phyloP scores from a whole-genome alignment of 148 eudicot genomes.

The Rheum nobile region DNA sequence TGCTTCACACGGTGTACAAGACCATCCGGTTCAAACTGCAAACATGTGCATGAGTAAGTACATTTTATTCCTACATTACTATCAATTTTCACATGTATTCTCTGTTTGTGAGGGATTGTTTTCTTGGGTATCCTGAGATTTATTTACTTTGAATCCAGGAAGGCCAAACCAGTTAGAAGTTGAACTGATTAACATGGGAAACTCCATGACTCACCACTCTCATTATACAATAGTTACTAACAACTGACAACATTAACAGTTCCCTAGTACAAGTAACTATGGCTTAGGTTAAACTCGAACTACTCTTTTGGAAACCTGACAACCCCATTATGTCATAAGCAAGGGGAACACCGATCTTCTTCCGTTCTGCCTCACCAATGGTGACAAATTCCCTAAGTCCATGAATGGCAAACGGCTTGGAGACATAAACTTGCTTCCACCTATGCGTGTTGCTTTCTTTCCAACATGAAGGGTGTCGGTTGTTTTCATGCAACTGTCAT shows the following conservation, averaged over 20 bases:
- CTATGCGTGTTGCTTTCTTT: constrained; percentile 19
- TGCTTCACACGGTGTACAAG: background rate
- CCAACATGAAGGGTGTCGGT: constrained; percentile 13
- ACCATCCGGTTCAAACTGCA: background rate
- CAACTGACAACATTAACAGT: background rate
- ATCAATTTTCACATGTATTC: too few relatives aligned
- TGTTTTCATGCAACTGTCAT: constrained; percentile 13
- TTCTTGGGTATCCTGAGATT: background rate
- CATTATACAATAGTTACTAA: background rate
- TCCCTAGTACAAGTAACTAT: background rate
- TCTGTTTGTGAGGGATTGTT: background rate
- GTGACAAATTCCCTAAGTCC: constrained; percentile 55
- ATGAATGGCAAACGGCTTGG: constrained; percentile 43
- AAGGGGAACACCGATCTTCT: constrained; percentile 35
- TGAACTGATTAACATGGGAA: background rate
- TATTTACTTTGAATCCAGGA: background rate
- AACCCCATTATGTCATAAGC: constrained; percentile 9
- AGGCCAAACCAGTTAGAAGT: background rate
- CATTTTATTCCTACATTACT: background rate
- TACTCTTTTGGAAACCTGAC: background rate
- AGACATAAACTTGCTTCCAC: constrained; percentile 12
- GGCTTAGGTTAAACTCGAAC: background rate
- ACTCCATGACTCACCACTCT: background rate
- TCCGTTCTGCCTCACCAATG: constrained; percentile 39
- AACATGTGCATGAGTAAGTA: background rate